phyloP scores from a whole-genome alignment of 805 yeast species.

The Candida krabiensis region DNA sequence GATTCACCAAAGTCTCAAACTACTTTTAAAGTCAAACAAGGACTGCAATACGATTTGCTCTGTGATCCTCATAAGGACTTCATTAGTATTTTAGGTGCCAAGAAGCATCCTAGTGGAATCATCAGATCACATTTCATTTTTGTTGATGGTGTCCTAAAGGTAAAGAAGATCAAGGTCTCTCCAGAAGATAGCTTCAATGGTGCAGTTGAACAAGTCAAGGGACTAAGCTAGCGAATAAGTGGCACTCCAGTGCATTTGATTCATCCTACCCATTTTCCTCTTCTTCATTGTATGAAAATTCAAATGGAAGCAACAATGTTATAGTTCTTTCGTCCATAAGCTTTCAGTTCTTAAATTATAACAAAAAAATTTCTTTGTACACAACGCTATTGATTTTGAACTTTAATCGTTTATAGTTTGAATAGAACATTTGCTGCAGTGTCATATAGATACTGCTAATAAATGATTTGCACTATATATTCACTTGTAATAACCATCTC shows the following conservation, averaged over 20 bases:
- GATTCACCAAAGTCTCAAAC: conserved; percentile 80
- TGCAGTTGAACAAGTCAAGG: conserved; percentile 58
- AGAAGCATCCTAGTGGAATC: conserved; percentile 71
- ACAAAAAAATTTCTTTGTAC: no score
- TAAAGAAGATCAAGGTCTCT: conserved; percentile 52
- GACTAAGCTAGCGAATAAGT: no score
- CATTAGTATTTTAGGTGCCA: conserved; percentile 78
- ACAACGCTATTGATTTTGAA: no score
- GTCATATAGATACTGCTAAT: no score
- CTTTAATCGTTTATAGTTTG: no score
- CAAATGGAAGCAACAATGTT: background rate
- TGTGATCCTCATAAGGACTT: conserved; percentile 73
- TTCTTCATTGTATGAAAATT: conserved; percentile 1
- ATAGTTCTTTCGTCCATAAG: no score
- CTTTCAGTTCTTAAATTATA: no score
- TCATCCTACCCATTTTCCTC: conserved; percentile 9
- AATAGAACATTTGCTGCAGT: no score
- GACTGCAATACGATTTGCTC: conserved; percentile 69
- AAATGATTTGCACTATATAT: no score
- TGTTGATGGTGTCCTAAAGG: conserved; percentile 66
- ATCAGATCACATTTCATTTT: conserved; percentile 93
- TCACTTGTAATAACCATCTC: no score
- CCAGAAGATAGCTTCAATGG: conserved; percentile 59
- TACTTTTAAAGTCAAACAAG: conserved; percentile 70
- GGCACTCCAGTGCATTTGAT: no score